These are phyloP conservation scores for Mycena maculata DNA, from an alignment of 768 basidiomycete species.

Conservation along the genomic window DNA sequence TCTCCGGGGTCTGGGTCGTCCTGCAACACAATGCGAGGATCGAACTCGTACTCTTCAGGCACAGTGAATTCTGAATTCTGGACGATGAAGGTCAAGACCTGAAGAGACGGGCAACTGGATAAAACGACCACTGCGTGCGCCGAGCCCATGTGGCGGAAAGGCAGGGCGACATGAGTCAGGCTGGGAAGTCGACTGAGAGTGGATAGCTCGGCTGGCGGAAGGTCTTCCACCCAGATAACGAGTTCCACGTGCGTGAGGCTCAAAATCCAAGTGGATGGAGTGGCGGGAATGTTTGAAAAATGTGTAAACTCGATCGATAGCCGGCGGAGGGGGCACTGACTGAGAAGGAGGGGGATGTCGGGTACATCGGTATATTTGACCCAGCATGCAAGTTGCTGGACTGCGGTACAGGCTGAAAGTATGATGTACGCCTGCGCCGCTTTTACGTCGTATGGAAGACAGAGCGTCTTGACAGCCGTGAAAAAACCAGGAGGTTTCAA, in stretches of 20 bases:
- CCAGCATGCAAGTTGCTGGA: constrained; percentile 5
- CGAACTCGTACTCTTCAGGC: no score
- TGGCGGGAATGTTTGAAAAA: not conserved
- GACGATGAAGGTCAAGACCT: no score
- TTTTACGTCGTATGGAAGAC: not conserved
- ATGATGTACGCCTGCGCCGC: not conserved
- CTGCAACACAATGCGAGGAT: no score
- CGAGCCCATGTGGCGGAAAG: no score
- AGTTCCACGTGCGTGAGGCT: not conserved
- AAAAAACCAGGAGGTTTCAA: not conserved
- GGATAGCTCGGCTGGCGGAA: no score
- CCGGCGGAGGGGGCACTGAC: not conserved
- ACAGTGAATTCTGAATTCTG: no score
- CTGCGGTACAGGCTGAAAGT: not conserved
- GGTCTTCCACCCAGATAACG: not conserved
- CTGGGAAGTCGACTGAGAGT: not conserved
- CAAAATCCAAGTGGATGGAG: not conserved
- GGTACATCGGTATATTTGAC: not conserved
- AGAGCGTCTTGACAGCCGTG: not conserved
- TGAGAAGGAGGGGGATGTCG: not conserved
- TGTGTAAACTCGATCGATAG: not conserved
- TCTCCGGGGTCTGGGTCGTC: no score
- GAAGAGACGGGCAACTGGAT: no score
- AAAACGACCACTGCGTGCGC: no score
- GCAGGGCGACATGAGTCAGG: constrained; percentile 10